Evolutionary conservation across 441 rosid species (phyloP).

Genomic region (Eruca vesicaria): DNA sequence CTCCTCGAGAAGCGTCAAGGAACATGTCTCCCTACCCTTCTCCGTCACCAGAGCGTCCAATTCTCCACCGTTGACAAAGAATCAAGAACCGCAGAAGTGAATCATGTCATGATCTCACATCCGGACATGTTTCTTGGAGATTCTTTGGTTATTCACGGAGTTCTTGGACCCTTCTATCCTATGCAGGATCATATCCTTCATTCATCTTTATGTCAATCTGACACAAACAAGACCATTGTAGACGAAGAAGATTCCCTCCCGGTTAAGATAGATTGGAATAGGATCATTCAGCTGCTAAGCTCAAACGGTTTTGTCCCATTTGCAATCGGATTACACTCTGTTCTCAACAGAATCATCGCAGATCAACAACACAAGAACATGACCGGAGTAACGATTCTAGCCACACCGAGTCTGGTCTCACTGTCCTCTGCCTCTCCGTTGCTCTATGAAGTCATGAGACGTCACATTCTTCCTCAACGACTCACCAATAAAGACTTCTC

Average conservation of each 20-base stretch:
- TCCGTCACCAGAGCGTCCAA: conserved; percentile 44
- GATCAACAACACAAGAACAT: conserved; percentile 41
- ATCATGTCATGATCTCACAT: conserved; percentile 53
- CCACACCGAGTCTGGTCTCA: conserved; percentile 55
- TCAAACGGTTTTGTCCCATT: conserved; percentile 68
- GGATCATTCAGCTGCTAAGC: conserved; percentile 54
- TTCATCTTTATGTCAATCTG: conserved; percentile 41
- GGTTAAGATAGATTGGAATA: conserved; percentile 52
- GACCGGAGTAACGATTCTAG: conserved; percentile 57
- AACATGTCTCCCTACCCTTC: conserved; percentile 62
- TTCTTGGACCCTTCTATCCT: conserved; percentile 57
- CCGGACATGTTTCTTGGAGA: conserved; percentile 72
- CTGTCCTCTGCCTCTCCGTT: conserved; percentile 50
- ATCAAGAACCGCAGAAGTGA: conserved; percentile 51
- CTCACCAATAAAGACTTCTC: conserved; percentile 43
- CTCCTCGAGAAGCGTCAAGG: conserved; percentile 47
- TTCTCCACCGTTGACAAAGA: conserved; percentile 44
- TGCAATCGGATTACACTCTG: conserved; percentile 67
- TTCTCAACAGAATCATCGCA: conserved; percentile 52
- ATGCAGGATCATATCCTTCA: conserved; percentile 38
- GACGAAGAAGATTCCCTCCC: not conserved
- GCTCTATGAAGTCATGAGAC: conserved; percentile 55
- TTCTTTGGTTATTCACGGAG: conserved; percentile 64
- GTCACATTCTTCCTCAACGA: conserved; percentile 54
- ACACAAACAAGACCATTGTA: conserved; percentile 22